Conservation (phyloP, 129 eudicot genomes). For the Helianthus tuberosus region DNA sequence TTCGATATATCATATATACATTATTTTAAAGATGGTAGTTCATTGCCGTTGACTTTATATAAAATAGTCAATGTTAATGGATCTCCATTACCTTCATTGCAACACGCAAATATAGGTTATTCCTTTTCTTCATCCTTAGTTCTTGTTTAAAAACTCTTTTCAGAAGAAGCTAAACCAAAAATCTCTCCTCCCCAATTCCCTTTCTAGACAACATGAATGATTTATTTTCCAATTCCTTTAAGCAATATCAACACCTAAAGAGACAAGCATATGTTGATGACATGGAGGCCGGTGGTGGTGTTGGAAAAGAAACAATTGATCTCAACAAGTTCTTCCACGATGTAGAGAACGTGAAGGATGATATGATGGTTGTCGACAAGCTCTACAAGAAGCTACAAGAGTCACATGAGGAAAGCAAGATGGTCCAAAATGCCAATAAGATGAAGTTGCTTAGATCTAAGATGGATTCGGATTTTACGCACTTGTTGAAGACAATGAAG, state of each 20-base stretch:
- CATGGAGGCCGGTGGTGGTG: constrained; percentile 47
- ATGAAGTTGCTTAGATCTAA: constrained; percentile 60
- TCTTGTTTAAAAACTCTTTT: neutral
- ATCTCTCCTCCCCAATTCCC: constrained; percentile 9
- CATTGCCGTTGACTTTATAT: constrained; percentile 23
- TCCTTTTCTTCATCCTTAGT: constrained; percentile 58
- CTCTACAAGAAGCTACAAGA: constrained; percentile 71
- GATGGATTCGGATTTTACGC: constrained; percentile 71
- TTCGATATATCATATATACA: neutral
- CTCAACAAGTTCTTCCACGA: constrained; percentile 75
- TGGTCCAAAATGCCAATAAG: constrained; percentile 63
- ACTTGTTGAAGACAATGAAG: constrained; percentile 62
- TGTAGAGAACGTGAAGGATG: constrained; percentile 70
- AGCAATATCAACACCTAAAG: constrained; percentile 56
- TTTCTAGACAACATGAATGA: constrained; percentile 69
- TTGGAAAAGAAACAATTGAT: constrained; percentile 41
- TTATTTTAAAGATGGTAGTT: neutral
- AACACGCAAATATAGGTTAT: constrained; percentile 30
- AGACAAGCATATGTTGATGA: constrained; percentile 49
- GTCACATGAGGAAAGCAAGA: constrained; percentile 66
- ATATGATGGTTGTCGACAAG: constrained; percentile 64
- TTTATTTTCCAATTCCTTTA: constrained; percentile 73
- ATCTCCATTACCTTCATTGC: constrained; percentile 21
- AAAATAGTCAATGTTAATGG: constrained; percentile 34
- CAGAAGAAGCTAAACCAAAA: constrained; percentile 42